Base-by-base conservation (phyloP, 2,329 filamentous ascomycete genomes). In the Colletotrichum orbiculare region DNA sequence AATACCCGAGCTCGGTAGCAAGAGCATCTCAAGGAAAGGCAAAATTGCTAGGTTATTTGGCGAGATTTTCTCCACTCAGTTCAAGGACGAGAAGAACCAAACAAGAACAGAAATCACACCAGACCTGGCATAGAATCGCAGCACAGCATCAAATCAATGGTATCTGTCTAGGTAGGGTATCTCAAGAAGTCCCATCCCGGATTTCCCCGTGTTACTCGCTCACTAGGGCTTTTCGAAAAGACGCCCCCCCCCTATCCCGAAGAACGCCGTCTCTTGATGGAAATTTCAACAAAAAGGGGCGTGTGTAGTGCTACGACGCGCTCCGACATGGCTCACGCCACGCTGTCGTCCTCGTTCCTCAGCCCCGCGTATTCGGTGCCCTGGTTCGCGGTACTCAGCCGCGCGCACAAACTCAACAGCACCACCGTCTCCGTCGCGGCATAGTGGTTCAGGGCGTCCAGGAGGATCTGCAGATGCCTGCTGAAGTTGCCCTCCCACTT, bases 351-450 rank as follows among this genome's bases (percentile, higher is more conserved):
- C 64, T 90, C 87, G n/a, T 81, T 79, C 58, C 85, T 81, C 63
- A 88, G 71, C 3, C 87, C 87, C 9, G 86, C 84, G 71, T 85
- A 89, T 73, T 89, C 87, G 0, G 87, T 89, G 17, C 91, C 92
- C 74, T 94, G 91, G 66, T 92, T 93, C 11, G 92, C 93, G 64
- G 91, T 93, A 72, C 91, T 94, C 73, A 97, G 75, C 66, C 93
- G 81, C 11, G 93, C 93, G 74, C 93, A 97, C 13, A 99, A 82
- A 69, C 94, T 95, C 67, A 98, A 81, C 69, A 99, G 84, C 15
- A 97, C 96, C 3, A 97, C 95, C 43, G 96, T 98, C 81, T 99
- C 96, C 0, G 96, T 98, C 0, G 96, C 96, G 3, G 96, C 96
- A 72, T 97, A 96, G 77, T 98, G 97, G 72, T 99, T 98, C 68